A percentile compares a stretch with the other conserved stretches of the same genome.
Evolutionary conservation across 306 rosid genomes (phyloP).

Genomic region (Quercus aquifolioides): DNA sequence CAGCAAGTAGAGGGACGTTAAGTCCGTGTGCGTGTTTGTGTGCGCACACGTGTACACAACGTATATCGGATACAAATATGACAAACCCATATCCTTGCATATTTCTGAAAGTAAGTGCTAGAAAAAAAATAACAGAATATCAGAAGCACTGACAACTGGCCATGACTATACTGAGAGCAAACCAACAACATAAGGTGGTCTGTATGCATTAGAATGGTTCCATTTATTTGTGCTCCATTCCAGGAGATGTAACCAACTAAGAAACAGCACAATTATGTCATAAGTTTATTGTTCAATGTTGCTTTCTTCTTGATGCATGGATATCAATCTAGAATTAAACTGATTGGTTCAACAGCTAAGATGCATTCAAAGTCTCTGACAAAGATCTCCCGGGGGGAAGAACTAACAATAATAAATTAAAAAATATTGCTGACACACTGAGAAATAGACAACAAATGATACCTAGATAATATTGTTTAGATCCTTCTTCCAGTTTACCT

Average conservation of each 20-base stretch:
- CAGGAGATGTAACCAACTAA: background rate
- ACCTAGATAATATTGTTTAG: no score
- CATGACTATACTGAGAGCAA: background rate
- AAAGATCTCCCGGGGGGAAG: background rate
- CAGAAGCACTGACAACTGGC: background rate
- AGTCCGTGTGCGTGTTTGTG: no score
- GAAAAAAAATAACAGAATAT: background rate
- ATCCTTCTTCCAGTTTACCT: no score
- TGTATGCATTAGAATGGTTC: background rate
- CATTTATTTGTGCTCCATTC: background rate
- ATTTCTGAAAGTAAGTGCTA: background rate
- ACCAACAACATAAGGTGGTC: background rate
- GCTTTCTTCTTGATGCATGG: constrained; percentile 9
- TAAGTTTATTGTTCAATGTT: constrained; percentile 10
- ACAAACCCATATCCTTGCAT: background rate
- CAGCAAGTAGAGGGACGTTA: background rate
- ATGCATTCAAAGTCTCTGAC: background rate
- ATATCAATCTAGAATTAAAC: constrained; percentile 17
- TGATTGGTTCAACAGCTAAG: background rate
- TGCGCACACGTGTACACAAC: no score
- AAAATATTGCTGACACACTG: no score
- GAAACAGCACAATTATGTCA: constrained; percentile 1
- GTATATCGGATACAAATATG: background rate
- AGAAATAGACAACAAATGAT: no score
- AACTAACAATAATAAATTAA: no score